phyloP scores from a whole-genome alignment of 441 rosid genomes.

The Daphne laureola region DNA sequence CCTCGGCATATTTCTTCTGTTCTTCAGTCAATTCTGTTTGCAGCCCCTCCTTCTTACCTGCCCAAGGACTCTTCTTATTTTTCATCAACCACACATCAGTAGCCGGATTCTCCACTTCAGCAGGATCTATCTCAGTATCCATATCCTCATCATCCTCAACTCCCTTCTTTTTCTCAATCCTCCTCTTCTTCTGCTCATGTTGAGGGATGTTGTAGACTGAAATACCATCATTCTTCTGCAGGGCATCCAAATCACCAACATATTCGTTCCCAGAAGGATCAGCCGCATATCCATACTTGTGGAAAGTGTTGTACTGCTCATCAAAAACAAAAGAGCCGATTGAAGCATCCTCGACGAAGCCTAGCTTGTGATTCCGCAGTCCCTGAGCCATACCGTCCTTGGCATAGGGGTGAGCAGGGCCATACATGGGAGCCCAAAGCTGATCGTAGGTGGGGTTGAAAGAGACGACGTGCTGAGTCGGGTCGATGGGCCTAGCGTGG shows the following conservation, averaged over 20 bases:
- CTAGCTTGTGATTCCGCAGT: slow-evolving; percentile 95
- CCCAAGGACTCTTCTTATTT: slow-evolving; percentile 94
- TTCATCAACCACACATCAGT: slow-evolving; percentile 66
- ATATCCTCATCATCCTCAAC: slow-evolving; percentile 22
- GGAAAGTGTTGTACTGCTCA: slow-evolving; percentile 92
- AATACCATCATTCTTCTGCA: slow-evolving; percentile 54
- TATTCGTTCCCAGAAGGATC: slow-evolving; percentile 83
- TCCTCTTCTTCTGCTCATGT: slow-evolving; percentile 75
- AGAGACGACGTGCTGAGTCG: slow-evolving; percentile 62
- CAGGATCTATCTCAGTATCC: slow-evolving; percentile 25
- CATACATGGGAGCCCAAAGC: slow-evolving; percentile 90
- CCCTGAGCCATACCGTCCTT: slow-evolving; percentile 94
- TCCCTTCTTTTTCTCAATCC: slow-evolving; percentile 54
- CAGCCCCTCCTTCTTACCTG: slow-evolving; percentile 85
- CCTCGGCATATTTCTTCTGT: slow-evolving; percentile 97
- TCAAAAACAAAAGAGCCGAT: slow-evolving; percentile 81
- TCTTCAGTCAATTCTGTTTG: slow-evolving; percentile 86
- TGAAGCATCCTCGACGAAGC: slow-evolving; percentile 90
- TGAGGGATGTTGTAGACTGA: slow-evolving; percentile 84
- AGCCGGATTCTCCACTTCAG: slow-evolving; percentile 69
- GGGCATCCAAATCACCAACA: slow-evolving; percentile 71
- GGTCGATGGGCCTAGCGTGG: slow-evolving; percentile 68
- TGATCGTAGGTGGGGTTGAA: slow-evolving; percentile 88
- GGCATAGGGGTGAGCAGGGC: slow-evolving; percentile 92
- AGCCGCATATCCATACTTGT: slow-evolving; percentile 79